Evolutionary conservation across 2,329 filamentous ascomycete species (phyloP), one percentile per base, ranked within the genome.

Genomic region (Elsinoe fawcettii): DNA sequence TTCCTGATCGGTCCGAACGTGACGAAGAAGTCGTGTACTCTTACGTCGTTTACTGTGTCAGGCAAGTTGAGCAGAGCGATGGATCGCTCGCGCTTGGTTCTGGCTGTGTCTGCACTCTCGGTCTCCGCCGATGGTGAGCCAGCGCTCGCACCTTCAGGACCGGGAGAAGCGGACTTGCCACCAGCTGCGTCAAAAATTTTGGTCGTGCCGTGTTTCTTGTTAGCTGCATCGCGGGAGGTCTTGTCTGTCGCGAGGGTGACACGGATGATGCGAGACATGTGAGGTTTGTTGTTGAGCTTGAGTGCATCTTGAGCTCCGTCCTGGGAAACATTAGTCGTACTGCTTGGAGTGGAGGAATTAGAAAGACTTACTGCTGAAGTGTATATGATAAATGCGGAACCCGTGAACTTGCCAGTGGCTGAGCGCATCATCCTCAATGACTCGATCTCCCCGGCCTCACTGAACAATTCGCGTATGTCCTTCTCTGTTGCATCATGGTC

Each of bases 21-120:
- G 63, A 90, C 86, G 7, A 87, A 83, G 2, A 95, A 75, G 0
- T 84, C 79, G 44, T 82, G 82, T 56, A 99, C 82, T 27, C 91
- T 88, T 1, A 87, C 83, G 66, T 95, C 89, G 62, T 95, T 96
- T 65, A 97, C 83, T 0, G 91, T 97, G 66, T 97, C 93, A 0
- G 93, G 90, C 1, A 99, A 76, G 61, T 91, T 87, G 72, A 96
- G 82, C 25, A 99, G 75, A 8, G 86, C 86, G 51, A 97, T 79
- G 0, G 88, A 93, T 55, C 90, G 84, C 51, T 84, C 81, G 39
- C 63, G 64, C 20, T 69, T 67, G 1, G 65, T 66, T 34, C 59
- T 63, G 39, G 61, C 63, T 22, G 62, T 63, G 12, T 66, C 61
- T 5, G 65, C 63, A 41, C 55, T 36, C 14, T 61, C 65, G 36